Evolutionary conservation across 2,329 filamentous ascomycete species (phyloP).

Genomic region (Lachnellula suecica): DNA sequence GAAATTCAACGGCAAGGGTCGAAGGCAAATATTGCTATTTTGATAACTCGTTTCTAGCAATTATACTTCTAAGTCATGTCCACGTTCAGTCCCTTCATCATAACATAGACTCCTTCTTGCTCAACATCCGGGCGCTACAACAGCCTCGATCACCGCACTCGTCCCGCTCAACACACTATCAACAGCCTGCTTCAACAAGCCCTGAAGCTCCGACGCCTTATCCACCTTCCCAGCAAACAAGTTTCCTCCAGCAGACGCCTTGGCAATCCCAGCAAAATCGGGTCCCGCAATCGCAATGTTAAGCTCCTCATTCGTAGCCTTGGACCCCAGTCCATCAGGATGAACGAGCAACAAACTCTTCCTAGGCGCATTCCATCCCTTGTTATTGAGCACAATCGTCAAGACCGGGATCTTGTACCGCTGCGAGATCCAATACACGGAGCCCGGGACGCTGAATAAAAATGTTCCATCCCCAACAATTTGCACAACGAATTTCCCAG

Average conservation of each 20-base stretch:
- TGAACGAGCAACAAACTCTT: slow-evolving; percentile 63
- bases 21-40: no score
- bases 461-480: slow-evolving; percentile 69
- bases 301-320: slow-evolving; percentile 60
- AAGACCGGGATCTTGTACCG: slow-evolving; percentile 65
- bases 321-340: slow-evolving; percentile 60
- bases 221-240: slow-evolving; percentile 60
- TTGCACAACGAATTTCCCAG: slow-evolving; percentile 60
- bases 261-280: slow-evolving; percentile 67
- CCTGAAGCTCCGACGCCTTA: slow-evolving; percentile 53
- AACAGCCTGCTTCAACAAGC: slow-evolving; percentile 55
- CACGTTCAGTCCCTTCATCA: not conserved
- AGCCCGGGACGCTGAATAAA: slow-evolving; percentile 63
- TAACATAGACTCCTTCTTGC: not conserved
- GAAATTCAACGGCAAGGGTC: no score
- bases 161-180: slow-evolving; percentile 54
- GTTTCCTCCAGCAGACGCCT: slow-evolving; percentile 61
- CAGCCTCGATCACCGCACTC: slow-evolving; percentile 58
- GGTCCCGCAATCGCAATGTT: slow-evolving; percentile 67
- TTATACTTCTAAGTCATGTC: not conserved
- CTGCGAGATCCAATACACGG: slow-evolving; percentile 68
- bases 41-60: no score
- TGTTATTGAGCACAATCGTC: slow-evolving; percentile 68
- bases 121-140: slow-evolving; percentile 29
- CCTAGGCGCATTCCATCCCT: slow-evolving; percentile 67